These are phyloP conservation scores for Pyronema domesticum DNA, from an alignment of 495 filamentous ascomycete species.

Conservation along the genomic window DNA sequence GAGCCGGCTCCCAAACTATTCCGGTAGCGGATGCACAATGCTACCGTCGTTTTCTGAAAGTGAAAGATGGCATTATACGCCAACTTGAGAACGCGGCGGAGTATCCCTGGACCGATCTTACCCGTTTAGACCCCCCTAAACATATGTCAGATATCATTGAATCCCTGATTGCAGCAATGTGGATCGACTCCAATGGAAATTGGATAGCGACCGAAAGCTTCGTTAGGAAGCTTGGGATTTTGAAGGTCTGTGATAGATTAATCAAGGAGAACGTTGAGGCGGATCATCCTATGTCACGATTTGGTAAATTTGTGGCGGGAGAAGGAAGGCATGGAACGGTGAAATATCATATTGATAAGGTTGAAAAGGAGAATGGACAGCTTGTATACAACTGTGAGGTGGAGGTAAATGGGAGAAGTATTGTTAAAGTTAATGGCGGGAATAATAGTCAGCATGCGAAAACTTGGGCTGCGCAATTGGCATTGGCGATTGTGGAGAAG, in stretches of 20 bases:
- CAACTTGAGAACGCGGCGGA: slow-evolving; percentile 31
- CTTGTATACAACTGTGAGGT: neutral
- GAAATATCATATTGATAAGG: neutral
- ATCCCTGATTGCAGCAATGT: slow-evolving; percentile 64
- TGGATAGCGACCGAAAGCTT: slow-evolving; percentile 39
- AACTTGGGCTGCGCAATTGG: neutral
- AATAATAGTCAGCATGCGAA: neutral
- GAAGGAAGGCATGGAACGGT: neutral
- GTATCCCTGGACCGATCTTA: slow-evolving; percentile 64
- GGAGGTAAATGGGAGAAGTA: neutral
- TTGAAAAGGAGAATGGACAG: neutral
- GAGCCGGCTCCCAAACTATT: slow-evolving; percentile 34
- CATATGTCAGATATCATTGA: slow-evolving; percentile 80
- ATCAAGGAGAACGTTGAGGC: slow-evolving; percentile 40
- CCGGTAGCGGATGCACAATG: slow-evolving; percentile 28
- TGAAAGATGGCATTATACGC: slow-evolving; percentile 33
- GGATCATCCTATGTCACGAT: slow-evolving; percentile 56
- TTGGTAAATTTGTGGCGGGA: slow-evolving; percentile 34
- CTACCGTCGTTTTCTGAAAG: slow-evolving; percentile 30
- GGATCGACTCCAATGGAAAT: slow-evolving; percentile 53
- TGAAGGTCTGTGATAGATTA: slow-evolving; percentile 43
- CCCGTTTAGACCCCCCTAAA: slow-evolving; percentile 45
- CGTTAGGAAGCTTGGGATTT: slow-evolving; percentile 44
- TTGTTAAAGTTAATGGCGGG: neutral
- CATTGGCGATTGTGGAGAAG: neutral